Conservation (phyloP, 345 rosid species). For the Rhodamnia argentea region DNA sequence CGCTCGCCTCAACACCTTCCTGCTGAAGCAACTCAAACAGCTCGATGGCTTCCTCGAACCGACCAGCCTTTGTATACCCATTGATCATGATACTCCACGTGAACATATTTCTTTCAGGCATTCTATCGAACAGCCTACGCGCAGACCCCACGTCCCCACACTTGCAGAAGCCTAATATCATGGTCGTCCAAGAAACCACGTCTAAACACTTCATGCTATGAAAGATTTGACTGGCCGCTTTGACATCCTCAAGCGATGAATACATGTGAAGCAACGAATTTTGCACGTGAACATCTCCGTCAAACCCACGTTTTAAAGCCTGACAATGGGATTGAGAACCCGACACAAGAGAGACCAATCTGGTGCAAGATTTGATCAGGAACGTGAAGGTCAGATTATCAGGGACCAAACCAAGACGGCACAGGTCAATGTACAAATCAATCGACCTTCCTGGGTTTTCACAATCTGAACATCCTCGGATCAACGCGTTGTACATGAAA, state of each 20-base stretch:
- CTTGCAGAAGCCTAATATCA: conserved; percentile 38
- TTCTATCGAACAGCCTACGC: conserved; percentile 55
- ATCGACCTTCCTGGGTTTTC: conserved; percentile 27
- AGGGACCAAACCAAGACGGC: conserved; percentile 23
- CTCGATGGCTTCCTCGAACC: conserved; percentile 38
- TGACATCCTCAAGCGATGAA: conserved; percentile 29
- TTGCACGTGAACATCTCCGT: conserved; percentile 43
- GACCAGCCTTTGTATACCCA: conserved; percentile 39
- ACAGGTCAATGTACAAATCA: conserved; percentile 31
- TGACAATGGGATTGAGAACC: conserved; percentile 61
- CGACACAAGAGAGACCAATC: conserved; percentile 17
- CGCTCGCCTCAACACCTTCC: conserved; percentile 44
- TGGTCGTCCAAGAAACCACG: conserved; percentile 72
- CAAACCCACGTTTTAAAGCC: conserved; percentile 37
- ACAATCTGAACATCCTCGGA: conserved; percentile 38
- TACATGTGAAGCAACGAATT: conserved; percentile 69
- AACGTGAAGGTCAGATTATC: conserved; percentile 71
- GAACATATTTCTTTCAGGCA: conserved; percentile 63
- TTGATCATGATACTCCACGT: conserved; percentile 72
- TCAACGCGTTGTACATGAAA: conserved; percentile 44
- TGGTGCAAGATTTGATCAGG: conserved; percentile 40
- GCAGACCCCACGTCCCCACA: conserved; percentile 38
- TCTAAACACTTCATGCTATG: conserved; percentile 20
- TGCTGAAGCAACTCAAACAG: conserved; percentile 35
- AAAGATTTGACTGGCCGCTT: conserved; percentile 36